A percentile compares a stretch with the other conserved stretches of the same genome.
Evolutionary conservation across 2,329 filamentous ascomycete genomes (phyloP).

Genomic region (Neonectria magnoliae): DNA sequence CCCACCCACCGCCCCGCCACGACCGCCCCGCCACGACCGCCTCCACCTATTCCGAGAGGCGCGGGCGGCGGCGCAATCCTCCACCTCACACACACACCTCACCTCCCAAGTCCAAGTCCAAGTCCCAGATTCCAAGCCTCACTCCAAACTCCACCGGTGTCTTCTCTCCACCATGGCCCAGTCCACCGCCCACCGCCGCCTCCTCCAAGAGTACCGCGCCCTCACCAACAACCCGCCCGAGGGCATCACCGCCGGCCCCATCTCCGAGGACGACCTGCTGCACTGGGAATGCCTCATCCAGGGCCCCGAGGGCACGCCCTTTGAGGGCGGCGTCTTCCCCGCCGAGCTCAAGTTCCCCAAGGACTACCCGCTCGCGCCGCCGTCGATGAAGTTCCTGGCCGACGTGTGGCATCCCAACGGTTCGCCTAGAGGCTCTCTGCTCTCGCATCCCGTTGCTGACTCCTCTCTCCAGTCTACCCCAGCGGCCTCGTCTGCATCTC

Average conservation of each 20-base stretch:
- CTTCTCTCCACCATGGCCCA: conserved; percentile 57
- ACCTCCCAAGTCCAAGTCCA: not conserved
- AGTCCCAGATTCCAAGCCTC: too few species aligned
- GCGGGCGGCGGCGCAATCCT: not conserved
- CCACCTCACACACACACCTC: not conserved
- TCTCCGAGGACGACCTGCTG: conserved; percentile 94
- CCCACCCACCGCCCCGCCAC: not conserved
- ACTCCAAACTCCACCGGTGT: too few species aligned
- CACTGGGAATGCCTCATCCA: conserved; percentile 97
- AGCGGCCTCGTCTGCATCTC: conserved; percentile 96
- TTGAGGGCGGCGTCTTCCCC: conserved; percentile 94
- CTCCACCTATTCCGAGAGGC: not conserved
- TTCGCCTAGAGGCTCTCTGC: conserved; percentile 51
- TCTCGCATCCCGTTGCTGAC: conserved; percentile 4
- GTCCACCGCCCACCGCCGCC: conserved; percentile 76
- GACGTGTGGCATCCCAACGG: conserved; percentile 98
- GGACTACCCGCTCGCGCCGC: conserved; percentile 96
- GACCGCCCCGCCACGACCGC: not conserved
- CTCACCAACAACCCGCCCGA: conserved; percentile 96
- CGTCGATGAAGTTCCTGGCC: conserved; percentile 93
- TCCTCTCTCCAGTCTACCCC: conserved; percentile 74
- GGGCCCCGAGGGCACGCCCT: conserved; percentile 94
- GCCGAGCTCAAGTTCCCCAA: conserved; percentile 94
- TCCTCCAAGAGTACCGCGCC: conserved; percentile 95
- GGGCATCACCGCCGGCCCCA: conserved; percentile 93